These are phyloP conservation scores for Alternaria sp. DNA, from an alignment of 2,329 filamentous ascomycete genomes.

Conservation along the genomic window DNA sequence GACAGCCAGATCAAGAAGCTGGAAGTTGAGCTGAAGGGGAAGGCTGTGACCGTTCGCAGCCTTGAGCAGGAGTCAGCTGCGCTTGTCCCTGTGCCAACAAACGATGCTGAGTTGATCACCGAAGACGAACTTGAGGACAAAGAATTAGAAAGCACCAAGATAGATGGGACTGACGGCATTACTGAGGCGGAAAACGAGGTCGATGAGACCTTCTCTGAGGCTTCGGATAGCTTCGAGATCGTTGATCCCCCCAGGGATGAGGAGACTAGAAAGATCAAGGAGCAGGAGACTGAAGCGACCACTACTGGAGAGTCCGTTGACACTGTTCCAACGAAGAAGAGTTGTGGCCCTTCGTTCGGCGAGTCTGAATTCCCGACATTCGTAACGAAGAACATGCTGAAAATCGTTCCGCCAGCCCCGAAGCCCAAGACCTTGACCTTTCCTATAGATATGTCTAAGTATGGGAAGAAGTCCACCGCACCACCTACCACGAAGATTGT, in stretches of 20 bases:
- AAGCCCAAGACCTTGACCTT: slow-evolving; percentile 33
- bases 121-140: neutral
- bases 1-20: slow-evolving; percentile 22
- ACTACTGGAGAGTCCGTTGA: neutral
- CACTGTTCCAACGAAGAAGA: neutral
- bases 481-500: neutral
- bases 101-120: neutral
- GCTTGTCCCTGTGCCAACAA: neutral
- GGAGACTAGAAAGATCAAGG: neutral
- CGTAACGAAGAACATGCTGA: slow-evolving; percentile 28
- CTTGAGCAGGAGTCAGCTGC: slow-evolving; percentile 12
- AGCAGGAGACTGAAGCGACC: neutral
- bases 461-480: slow-evolving; percentile 21
- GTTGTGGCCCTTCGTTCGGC: slow-evolving; percentile 3
- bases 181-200: neutral
- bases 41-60: slow-evolving; percentile 11
- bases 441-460: slow-evolving; percentile 32
- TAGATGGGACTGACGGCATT: neutral
- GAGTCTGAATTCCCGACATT: slow-evolving; percentile 17
- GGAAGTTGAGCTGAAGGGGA: slow-evolving; percentile 21
- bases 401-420: slow-evolving; percentile 25
- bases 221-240: neutral
- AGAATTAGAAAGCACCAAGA: neutral
- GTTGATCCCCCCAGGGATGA: neutral
- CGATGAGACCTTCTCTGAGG: neutral